A percentile compares a stretch with the other conserved stretches of the same genome.
phyloP scores from a whole-genome alignment of 257 asterid genomes.

The Salvia splendens region DNA sequence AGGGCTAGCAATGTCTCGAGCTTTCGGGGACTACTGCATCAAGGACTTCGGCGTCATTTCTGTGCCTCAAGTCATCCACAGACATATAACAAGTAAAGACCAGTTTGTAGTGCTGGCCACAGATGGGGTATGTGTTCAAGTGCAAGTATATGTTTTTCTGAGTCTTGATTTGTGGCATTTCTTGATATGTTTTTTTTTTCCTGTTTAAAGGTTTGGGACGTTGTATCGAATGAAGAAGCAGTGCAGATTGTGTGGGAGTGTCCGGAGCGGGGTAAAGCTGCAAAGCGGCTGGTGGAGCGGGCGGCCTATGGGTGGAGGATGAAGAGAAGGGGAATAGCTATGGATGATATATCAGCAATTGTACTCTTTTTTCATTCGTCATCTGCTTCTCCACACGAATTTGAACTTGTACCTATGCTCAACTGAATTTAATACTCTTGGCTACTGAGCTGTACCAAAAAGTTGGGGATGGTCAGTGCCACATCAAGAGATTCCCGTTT shows the following conservation, averaged over 20 bases:
- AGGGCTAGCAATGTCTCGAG: slow-evolving; percentile 97
- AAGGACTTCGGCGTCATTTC: slow-evolving; percentile 89
- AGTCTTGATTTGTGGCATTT: neutral
- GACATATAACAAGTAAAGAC: slow-evolving; percentile 65
- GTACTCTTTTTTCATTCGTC: slow-evolving; percentile 68
- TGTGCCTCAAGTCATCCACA: slow-evolving; percentile 81
- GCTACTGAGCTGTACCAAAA: neutral
- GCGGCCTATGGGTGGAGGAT: slow-evolving; percentile 76
- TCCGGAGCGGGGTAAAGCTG: slow-evolving; percentile 61
- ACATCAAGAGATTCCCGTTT: neutral
- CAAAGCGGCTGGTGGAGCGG: slow-evolving; percentile 65
- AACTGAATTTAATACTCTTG: neutral
- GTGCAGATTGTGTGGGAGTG: slow-evolving; percentile 66
- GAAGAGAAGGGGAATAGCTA: slow-evolving; percentile 79
- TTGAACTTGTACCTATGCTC: slow-evolving; percentile 33
- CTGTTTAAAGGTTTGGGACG: slow-evolving; percentile 89
- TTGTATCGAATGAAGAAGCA: slow-evolving; percentile 87
- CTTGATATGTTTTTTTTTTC: neutral
- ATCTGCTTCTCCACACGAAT: slow-evolving; percentile 43
- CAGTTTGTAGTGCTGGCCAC: slow-evolving; percentile 86
- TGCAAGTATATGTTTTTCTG: neutral
- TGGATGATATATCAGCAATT: slow-evolving; percentile 94
- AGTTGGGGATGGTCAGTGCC: neutral
- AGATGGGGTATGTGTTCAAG: slow-evolving; percentile 70
- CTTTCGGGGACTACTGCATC: slow-evolving; percentile 88